Evolutionary conservation across 805 yeast genomes (phyloP), one percentile per base, ranked within the genome.

Genomic region (Kurtzmaniella fragi): DNA sequence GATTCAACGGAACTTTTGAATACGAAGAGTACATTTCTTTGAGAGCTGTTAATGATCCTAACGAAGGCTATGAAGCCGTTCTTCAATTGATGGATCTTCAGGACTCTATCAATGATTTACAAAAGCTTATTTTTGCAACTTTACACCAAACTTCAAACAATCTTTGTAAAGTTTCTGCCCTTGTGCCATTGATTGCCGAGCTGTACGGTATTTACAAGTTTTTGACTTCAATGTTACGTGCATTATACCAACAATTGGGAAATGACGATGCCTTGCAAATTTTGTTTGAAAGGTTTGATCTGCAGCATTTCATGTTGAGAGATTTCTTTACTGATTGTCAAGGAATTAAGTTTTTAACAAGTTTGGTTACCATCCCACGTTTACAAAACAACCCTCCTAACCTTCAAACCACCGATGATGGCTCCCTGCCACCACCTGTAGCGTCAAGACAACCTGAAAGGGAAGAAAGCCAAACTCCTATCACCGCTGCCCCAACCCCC

Each of bases 1-100:
- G 89, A 4, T 93, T 91, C 64, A 91, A 85, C 54, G 99, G 98
- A 28, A 88, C 88, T 28, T 91, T 91, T 61, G 99, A 91, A 57
- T 93, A 91, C 56, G 95, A 89, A 59, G 99, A 91, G 58, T 93
- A 91, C 56, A 80, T 90, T 32, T 86, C 96, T 3, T 71, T 91
- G 48, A 77, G 86, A 42, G 80, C 89, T 2, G 95, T 87, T 29
- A 82, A 87, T 52, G 96, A 91, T 59, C 97, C 97, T 5, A 89
- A 91, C 56, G 96, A 89, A 63, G 98, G 98, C 5, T 90, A 84
- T 57, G 95, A 91, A 55, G 81, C 95, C 1, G 79, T 91, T 44
- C 58, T 87, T 46, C 96, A 88, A 56, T 69, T 91, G 51, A 82
- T 88, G 86, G 78, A 79, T 33, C 67, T 91, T 41, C 96, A 89